Evolutionary conservation across 2,329 filamentous ascomycete genomes (phyloP), one percentile per base, ranked within the genome.

Genomic region (Scorias spongiosa): DNA sequence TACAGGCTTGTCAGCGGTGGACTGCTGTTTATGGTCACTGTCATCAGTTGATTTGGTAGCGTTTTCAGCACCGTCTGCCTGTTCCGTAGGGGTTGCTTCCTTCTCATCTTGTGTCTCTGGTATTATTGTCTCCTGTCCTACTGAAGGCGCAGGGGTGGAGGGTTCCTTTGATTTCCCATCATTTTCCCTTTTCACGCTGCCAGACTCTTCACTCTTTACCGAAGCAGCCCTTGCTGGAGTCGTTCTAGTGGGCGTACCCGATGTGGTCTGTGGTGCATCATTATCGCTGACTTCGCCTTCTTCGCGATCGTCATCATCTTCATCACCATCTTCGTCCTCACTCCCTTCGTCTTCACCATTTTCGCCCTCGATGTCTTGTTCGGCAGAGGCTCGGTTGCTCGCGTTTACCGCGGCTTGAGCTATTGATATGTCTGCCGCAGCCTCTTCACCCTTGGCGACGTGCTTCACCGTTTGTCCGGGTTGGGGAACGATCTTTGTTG

Each of bases 261-360:
- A 12, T 4, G 32, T 15, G 11, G 32, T 36, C 32, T 34, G 12
- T 30, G 42, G 50, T 28, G 48, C 54, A 42, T 54, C 54, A 9
- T 52, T 51, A 2, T 59, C 57, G 9, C 52, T 52, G 2, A 57
- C 48, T 44, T 62, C 57, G 28, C 57, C 60, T 11, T 60, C 60
- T 39, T 62, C 59, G 30, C 55, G 49, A 41, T 66, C 61, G 11
- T 68, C 66, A n/a, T 68, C 67, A 14, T 69, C 64, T 26, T 66
- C 64, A 10, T 58, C 65, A n/a, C 66, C 71, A 39, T 72, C 71
- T 26, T 69, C 69, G 3, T 64, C 66, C 5, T 67, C 70, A 2
- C 67, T 63, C 10, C 64, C 67, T 9, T 58, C 65, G 14, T 64
- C 67, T 10, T 67, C 66, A 17, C 54, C 50, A 4, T 66, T 64